These are phyloP conservation scores for Pyrenophora seminiperda DNA, from an alignment of 2,329 filamentous ascomycete species.

Conservation along the genomic window DNA sequence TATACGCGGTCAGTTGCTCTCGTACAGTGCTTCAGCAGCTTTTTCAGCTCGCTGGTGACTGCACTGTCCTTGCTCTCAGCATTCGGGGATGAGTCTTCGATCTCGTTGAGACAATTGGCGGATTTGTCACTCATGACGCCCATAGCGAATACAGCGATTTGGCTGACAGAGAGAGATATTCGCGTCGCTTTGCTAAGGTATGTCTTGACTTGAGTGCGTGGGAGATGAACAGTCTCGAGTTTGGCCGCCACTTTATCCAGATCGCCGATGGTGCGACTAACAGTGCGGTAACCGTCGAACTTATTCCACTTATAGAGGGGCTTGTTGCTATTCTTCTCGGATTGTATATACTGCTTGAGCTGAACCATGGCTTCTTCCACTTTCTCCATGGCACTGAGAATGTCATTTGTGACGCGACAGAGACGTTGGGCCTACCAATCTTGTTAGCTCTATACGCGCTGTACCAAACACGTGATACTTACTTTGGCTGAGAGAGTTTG, in stretches of 20 bases:
- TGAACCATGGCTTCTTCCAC: conserved; percentile 16
- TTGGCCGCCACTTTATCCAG: conserved; percentile 9
- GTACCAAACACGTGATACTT: neutral
- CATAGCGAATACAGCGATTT: conserved; percentile 16
- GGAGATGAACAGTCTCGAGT: conserved; percentile 5
- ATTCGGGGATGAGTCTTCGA: conserved; percentile 10
- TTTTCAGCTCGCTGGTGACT: conserved; percentile 19
- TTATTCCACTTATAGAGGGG: conserved; percentile 22
- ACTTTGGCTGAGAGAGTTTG: neutral
- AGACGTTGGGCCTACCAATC: neutral
- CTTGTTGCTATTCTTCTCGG: conserved; percentile 12
- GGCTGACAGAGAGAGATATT: conserved; percentile 16
- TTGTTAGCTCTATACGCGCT: neutral
- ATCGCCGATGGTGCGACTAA: conserved; percentile 4
- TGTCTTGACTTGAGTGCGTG: neutral
- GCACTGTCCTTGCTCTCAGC: conserved; percentile 9
- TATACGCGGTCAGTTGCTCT: conserved; percentile 21
- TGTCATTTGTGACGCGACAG: conserved; percentile 2
- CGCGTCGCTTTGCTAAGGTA: conserved; percentile 12
- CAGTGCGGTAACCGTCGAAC: conserved; percentile 13
- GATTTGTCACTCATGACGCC: conserved; percentile 20
- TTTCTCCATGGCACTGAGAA: conserved; percentile 14
- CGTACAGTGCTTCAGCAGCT: conserved; percentile 22
- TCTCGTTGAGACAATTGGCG: conserved; percentile 14
- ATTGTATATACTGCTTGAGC: conserved; percentile 14